Base-by-base conservation (phyloP, 129 eudicot genomes). In the Arctium minus region DNA sequence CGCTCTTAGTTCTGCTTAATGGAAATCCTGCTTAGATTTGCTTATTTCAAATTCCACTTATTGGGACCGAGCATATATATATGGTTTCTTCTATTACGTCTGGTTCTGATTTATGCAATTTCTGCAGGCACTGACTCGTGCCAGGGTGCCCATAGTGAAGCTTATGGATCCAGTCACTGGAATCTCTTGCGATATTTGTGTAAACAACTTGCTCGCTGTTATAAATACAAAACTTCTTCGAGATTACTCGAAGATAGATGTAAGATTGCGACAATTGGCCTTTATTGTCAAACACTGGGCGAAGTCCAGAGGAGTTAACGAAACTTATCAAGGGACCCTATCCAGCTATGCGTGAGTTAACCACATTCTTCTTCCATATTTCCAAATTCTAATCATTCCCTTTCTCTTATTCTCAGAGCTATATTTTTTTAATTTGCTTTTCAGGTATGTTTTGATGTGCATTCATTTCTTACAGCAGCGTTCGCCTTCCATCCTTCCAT, bases 371-470 rank as follows among this genome's bases (percentile, higher is more conserved):
- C 8, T 2, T 31, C n/a, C 15, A 0, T 36, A 22, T 27, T 1
- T 50, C 27, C 27, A 22, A 22, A 22, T 22, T 22, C 1, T 71
- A 39, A 8, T 65, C 39, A 1, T 40, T 32, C 6, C 40, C 17
- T 77, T 22, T 76, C 9, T 29, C 31, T 50, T 39, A 70, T 81
- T 70, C 48, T 75, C 11, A 67, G 27, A 29, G 65, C 17, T 85
- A n/a, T 81, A 38, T 71, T 35, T 48, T 5, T 73, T 27, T 67
- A 22, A 36, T 69, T 50, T 73, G 5, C 64, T 88, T 81, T 90
- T 79, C 99, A 95, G 99, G 92, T 95, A 95, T 79, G 99, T 95
- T 39, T 85, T 95, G 74, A 95, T 95, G 99, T 95, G 99, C 91
- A 91, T 95, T 83, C 93, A 92, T 84, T 92, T 95, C 93, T 79